phyloP scores from a whole-genome alignment of 352 stramenopile genomes.

The Phytophthora hybrid region DNA sequence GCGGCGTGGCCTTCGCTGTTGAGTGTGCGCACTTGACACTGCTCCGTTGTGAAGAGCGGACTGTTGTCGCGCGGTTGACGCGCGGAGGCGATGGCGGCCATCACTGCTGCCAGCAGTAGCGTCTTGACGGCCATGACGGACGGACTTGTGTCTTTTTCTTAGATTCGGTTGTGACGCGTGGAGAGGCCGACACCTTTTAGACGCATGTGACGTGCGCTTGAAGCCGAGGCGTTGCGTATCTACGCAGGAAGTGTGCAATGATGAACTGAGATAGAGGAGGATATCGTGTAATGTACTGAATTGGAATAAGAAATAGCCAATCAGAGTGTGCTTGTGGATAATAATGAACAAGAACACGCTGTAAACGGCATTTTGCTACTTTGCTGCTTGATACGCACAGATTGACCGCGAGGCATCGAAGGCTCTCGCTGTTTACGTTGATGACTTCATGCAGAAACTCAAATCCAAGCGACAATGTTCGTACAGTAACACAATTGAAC shows the following conservation, averaged over 20 bases:
- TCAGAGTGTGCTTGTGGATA: background rate
- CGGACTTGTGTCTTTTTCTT: background rate
- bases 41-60: conserved; percentile 71
- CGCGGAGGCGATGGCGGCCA: conserved; percentile 12
- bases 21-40: conserved; percentile 55
- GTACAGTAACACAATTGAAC: conserved; percentile 4
- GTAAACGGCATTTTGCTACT: background rate
- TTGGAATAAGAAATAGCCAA: background rate
- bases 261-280: background rate
- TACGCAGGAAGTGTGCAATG: background rate
- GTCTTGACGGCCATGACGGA: conserved; percentile 28
- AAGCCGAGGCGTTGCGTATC: conserved; percentile 13
- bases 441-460: background rate
- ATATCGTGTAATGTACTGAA: background rate
- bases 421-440: background rate
- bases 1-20: conserved; percentile 44
- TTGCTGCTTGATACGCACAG: background rate
- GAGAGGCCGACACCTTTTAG: conserved; percentile 21
- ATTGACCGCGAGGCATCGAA: background rate
- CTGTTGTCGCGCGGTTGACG: conserved; percentile 43
- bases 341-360: background rate
- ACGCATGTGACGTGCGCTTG: conserved; percentile 12
- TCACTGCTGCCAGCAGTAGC: conserved; percentile 22
- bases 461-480: background rate
- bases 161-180: conserved; percentile 19